Base-by-base conservation (phyloP, 306 rosid genomes). In the Carpinus fangiana region DNA sequence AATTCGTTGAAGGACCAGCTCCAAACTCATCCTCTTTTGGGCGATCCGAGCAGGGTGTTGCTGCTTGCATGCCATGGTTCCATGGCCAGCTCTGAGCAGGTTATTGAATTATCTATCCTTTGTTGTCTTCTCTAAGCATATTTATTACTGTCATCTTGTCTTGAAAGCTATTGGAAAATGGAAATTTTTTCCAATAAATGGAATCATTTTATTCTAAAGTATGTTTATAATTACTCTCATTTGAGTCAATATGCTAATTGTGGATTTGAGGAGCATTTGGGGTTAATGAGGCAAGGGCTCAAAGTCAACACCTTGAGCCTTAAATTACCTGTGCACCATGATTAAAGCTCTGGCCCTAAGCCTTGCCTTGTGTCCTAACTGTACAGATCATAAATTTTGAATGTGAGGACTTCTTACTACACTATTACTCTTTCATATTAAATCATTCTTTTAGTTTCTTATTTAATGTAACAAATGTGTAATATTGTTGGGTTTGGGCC, bases 41-140 rank as follows among this genome's bases (percentile, higher is more conserved):
- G 91, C 21, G 90, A 88, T 82, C 90, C 90, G 20, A 86, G 76
- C 59, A 81, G 73, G 84, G 88, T 88, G 76, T 75, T 88, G 81
- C 83, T 88, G 67, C 90, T 88, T 34, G 88, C 91, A 38, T 88
- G 91, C 65, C 91, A 88, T 79, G 91, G 91, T 71, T 88, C 91
- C 46, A 88, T 88, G 91, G 86, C 89, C 48, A 88, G 83, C 77
- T 53, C 82, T 71, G 91, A 88, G 75, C 91, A 88, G 91, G 91
- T 88, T 53, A 16, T 46, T 17, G 74, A 57, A 61, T 23, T 51
- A 4, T 55, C 74, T 70, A 52, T 73, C n/a, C 50, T 70, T 67
- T 17, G 7, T 20, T 48, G 51, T 77, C 5, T 69, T 59, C 36
- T 57, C 43, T 23, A 20, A 34, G 75, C 45, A 52, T 46, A 36